phyloP scores from a whole-genome alignment of 331 rosid genomes.

The Acacia pycnantha region DNA sequence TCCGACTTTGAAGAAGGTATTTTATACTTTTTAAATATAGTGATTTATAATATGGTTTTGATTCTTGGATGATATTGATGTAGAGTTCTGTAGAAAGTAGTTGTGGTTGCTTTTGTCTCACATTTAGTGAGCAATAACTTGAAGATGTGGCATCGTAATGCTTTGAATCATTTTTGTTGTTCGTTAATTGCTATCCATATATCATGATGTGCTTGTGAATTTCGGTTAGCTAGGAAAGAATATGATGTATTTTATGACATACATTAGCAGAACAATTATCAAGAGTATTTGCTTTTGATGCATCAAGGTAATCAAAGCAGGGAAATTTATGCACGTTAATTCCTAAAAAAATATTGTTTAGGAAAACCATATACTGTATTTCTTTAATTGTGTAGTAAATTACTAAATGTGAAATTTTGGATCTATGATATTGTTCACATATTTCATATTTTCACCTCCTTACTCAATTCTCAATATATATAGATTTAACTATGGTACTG shows the following conservation, averaged over 20 bases:
- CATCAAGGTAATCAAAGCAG: background rate
- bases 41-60: background rate
- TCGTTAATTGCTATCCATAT: background rate
- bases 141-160: background rate
- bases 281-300: background rate
- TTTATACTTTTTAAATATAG: background rate
- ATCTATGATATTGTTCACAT: background rate
- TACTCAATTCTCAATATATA: background rate
- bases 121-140: background rate
- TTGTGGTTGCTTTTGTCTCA: background rate
- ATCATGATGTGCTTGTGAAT: background rate
- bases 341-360: background rate
- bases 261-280: background rate
- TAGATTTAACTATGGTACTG: background rate
- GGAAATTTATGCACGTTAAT: background rate
- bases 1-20: constrained; percentile 90
- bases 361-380: background rate
- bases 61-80: constrained; percentile 3
- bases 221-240: background rate
- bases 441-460: background rate
- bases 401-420: background rate
- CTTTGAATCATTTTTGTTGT: background rate
- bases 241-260: background rate
- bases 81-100: background rate
- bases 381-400: background rate